These are phyloP conservation scores for Kondoa malvinella DNA, from an alignment of 768 basidiomycete species.

Conservation along the genomic window DNA sequence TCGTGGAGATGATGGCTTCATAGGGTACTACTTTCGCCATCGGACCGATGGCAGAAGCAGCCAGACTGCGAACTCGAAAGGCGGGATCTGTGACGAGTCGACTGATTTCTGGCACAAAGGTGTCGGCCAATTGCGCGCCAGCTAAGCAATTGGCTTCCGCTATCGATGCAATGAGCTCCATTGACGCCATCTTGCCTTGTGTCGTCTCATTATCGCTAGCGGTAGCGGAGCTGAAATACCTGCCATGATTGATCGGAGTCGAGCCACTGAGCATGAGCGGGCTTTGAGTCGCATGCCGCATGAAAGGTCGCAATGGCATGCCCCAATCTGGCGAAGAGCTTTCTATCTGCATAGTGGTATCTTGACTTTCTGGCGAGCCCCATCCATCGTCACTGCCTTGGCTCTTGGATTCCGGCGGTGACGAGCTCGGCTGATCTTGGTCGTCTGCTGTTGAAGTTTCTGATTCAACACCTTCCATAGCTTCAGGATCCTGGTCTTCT, in stretches of 20 bases:
- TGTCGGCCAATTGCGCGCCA: not conserved
- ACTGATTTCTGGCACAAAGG: conserved; percentile 26
- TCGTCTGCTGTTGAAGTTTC: not conserved
- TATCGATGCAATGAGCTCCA: conserved; percentile 41
- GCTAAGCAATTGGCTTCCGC: conserved; percentile 19
- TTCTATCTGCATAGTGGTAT: not conserved
- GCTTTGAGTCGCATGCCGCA: not conserved
- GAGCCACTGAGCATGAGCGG: not conserved
- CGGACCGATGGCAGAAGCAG: conserved; percentile 70
- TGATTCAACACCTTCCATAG: not conserved
- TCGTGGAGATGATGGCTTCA: conserved; percentile 37
- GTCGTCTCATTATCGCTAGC: conserved; percentile 54
- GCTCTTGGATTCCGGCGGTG: not conserved
- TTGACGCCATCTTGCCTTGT: conserved; percentile 70
- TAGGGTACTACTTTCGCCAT: conserved; percentile 72
- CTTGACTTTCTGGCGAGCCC: not conserved
- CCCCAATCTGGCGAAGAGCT: conserved; percentile 6
- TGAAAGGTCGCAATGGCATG: conserved; percentile 19
- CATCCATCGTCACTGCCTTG: not conserved
- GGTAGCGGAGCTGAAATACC: conserved; percentile 22
- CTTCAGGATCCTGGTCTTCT: conserved; percentile 30
- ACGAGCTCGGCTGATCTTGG: not conserved
- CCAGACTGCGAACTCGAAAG: conserved; percentile 68
- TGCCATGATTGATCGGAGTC: not conserved
- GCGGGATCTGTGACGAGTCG: conserved; percentile 24